phyloP scores from a whole-genome alignment of 2,329 filamentous ascomycete species.

The Coniella vitis region DNA sequence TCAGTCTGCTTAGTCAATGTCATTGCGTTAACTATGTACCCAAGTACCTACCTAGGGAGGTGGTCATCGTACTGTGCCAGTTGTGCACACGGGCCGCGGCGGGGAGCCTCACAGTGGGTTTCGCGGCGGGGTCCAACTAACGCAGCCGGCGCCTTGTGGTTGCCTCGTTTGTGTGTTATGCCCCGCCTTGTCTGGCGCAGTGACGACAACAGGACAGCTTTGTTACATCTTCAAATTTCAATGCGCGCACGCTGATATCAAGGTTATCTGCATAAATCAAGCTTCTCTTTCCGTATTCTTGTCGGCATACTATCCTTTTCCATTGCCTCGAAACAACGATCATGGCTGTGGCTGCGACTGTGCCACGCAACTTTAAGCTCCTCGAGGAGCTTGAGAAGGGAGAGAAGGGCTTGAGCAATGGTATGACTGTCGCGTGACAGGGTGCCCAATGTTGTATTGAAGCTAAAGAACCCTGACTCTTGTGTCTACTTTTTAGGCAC shows the following conservation, averaged over 20 bases:
- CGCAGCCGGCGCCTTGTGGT: neutral
- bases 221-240: too few relatives aligned
- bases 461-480: constrained; percentile 5
- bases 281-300: neutral
- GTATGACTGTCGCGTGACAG: constrained; percentile 38
- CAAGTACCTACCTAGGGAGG: too few relatives aligned
- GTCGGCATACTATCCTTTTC: neutral
- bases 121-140: neutral
- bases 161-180: neutral
- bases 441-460: neutral
- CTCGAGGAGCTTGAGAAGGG: constrained; percentile 98
- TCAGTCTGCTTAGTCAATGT: neutral
- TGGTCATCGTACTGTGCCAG: too few relatives aligned
- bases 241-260: neutral
- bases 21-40: neutral
- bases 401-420: constrained; percentile 92
- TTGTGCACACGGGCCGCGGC: too few relatives aligned
- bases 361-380: constrained; percentile 93
- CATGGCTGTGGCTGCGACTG: constrained; percentile 39
- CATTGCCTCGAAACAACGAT: constrained; percentile 2
- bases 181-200: neutral
- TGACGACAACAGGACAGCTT: neutral
- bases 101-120: neutral
- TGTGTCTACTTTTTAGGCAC: constrained; percentile 56
- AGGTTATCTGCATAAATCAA: neutral